Evolutionary conservation across 495 filamentous ascomycete species (phyloP).

Genomic region (Lophiotrema nucula): DNA sequence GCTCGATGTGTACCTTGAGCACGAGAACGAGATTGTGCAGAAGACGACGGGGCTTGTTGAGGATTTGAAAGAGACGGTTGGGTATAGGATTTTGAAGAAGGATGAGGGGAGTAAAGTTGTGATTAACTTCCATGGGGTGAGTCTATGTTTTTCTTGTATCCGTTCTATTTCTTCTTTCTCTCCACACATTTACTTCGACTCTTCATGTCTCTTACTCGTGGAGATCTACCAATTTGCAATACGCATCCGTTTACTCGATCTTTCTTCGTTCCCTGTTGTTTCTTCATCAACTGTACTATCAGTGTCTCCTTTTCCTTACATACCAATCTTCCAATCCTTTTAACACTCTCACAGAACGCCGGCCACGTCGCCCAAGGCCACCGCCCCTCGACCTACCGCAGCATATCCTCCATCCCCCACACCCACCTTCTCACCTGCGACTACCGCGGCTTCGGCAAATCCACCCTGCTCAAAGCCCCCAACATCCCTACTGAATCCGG

Average conservation of each 20-base stretch:
- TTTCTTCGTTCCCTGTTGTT: background rate
- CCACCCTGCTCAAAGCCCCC: conserved; percentile 56
- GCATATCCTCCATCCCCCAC: conserved; percentile 49
- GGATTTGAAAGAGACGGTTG: conserved; percentile 36
- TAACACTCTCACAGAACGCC: conserved; percentile 36
- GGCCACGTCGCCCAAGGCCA: conserved; percentile 54
- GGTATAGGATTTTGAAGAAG: conserved; percentile 36
- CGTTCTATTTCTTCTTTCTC: conserved; percentile 9
- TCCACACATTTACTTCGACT: background rate
- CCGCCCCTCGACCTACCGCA: conserved; percentile 53
- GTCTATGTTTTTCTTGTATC: conserved; percentile 2
- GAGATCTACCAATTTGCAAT: no score
- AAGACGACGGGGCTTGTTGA: conserved; percentile 25
- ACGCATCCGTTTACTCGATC: no score
- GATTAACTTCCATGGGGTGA: conserved; percentile 40
- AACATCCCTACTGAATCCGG: conserved; percentile 70
- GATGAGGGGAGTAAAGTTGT: conserved; percentile 40
- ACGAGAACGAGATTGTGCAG: conserved; percentile 35
- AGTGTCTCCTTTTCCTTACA: background rate
- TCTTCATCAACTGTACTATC: background rate
- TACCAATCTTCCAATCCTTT: no score
- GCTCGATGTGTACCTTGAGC: conserved; percentile 39
- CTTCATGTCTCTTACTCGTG: no score
- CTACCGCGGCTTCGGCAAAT: conserved; percentile 87
- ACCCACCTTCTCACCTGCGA: conserved; percentile 73